phyloP scores from a whole-genome alignment of 805 yeast genomes.

The Saccharomycopsis capsularis region DNA sequence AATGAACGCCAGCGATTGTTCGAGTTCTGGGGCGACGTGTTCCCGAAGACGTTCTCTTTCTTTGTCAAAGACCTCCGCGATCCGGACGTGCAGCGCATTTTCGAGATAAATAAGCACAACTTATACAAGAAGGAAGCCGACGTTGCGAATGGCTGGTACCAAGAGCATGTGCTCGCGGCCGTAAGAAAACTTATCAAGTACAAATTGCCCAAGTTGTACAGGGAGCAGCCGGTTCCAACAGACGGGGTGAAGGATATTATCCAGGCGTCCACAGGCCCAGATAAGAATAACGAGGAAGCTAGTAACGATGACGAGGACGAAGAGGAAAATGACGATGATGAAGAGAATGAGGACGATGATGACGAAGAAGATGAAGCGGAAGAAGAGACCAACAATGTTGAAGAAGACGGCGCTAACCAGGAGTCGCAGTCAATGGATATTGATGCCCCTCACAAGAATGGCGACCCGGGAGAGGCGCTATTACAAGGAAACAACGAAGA shows the following conservation, averaged over 20 bases:
- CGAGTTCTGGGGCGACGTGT: conserved; percentile 61
- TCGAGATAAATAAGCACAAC: conserved; percentile 26
- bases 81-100: conserved; percentile 43
- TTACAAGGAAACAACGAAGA: neutral
- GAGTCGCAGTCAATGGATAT: conserved; percentile 29
- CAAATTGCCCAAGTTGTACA: conserved; percentile 55
- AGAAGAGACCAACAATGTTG: conserved; percentile 24
- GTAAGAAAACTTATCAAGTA: conserved; percentile 65
- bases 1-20: conserved; percentile 31
- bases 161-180: conserved; percentile 51
- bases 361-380: conserved; percentile 16
- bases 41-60: conserved; percentile 65
- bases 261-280: conserved; percentile 28
- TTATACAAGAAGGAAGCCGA: conserved; percentile 34
- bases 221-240: conserved; percentile 41
- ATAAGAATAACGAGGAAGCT: conserved; percentile 28
- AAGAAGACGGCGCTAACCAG: conserved; percentile 29
- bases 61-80: conserved; percentile 78
- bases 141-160: conserved; percentile 76
- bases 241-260: conserved; percentile 38
- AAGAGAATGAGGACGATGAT: conserved; percentile 10
- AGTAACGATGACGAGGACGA: conserved; percentile 25
- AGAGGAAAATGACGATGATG: conserved; percentile 22
- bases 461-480: neutral
- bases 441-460: neutral